Conservation (phyloP, 108 stramenopile species). For the Skeletonema tropicum region DNA sequence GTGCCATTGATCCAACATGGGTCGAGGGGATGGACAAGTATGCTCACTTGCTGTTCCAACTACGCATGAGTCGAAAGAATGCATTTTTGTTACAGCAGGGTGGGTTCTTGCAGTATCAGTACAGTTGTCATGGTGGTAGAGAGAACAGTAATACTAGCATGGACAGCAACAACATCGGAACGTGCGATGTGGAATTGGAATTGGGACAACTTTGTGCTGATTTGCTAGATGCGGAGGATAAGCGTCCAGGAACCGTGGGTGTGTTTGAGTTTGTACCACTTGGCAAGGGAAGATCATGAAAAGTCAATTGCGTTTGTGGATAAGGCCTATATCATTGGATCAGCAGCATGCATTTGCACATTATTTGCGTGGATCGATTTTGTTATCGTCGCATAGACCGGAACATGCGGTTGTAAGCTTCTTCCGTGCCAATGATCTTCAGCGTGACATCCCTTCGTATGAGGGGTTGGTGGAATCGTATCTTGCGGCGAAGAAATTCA, state of each 20-base stretch:
- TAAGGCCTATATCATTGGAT: constrained; percentile 80
- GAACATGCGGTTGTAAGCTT: constrained; percentile 82
- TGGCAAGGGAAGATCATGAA: constrained; percentile 74
- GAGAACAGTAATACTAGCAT: constrained; percentile 5
- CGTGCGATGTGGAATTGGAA: constrained; percentile 53
- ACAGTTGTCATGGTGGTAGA: constrained; percentile 30
- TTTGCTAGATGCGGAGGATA: constrained; percentile 74
- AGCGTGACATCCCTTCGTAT: constrained; percentile 67
- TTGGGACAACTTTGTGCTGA: constrained; percentile 68
- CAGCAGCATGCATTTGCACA: constrained; percentile 79
- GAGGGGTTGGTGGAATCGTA: constrained; percentile 86
- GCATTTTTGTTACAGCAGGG: constrained; percentile 50
- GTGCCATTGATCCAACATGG: constrained; percentile 33
- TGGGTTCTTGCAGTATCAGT: constrained; percentile 59
- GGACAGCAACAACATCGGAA: constrained; percentile 50
- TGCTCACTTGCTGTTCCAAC: constrained; percentile 63
- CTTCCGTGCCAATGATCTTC: constrained; percentile 78
- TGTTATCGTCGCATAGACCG: constrained; percentile 72
- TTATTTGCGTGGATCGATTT: constrained; percentile 70
- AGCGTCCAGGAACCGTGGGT: constrained; percentile 83
- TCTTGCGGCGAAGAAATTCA: constrained; percentile 69
- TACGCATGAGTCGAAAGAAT: constrained; percentile 65
- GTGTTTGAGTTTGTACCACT: constrained; percentile 72
- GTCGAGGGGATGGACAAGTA: constrained; percentile 77
- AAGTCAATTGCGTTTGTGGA: constrained; percentile 76